Evolutionary conservation across 164 flowering plant genomes (phyloP), one percentile per base, ranked within the genome.

Genomic region (Tetrastigma voinierianum): DNA sequence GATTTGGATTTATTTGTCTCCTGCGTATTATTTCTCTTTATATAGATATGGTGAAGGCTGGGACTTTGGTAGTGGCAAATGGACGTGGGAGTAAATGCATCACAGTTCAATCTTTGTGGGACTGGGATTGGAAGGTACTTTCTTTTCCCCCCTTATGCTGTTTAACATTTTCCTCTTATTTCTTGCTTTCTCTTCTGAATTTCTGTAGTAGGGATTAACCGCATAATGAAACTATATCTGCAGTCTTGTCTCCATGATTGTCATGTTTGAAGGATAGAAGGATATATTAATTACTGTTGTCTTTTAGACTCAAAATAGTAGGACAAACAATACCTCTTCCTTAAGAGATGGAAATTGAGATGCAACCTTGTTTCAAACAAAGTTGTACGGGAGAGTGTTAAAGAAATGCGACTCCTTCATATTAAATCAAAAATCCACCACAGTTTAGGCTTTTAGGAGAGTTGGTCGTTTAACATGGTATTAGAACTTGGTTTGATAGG

Each of bases 41-140:
- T n/a, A n/a, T 63, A 95, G 98, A 74, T 95, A 95, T 76, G 97
- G 98, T 55, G 97, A 91, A 86, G 97, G 98, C 59, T 95, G 98
- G 98, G 94, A 95, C 75, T 95, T 91, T 81, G 98, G 97, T 91
- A 73, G 89, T 92, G 51, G 81, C 86, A 32, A 90, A 89, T 86
- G 92, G 87, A 13, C 96, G 96, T 63, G 98, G 98, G 46, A n/a
- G 53, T 90, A 63, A 95, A 91, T 84, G 97, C 98, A 65, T 95
- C 97, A 49, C 98, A 95, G 64, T 82, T 83, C 69, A 95, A 95
- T 83, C 72, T 95, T 64, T 59, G 64, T 77, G 94, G 92, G 69
- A 87, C 91, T 67, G 89, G 93, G 64, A 90, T 95, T 63, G 98
- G 98, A 62, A 95, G 98, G 98, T 91, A 74, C 25, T n/a, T n/a